phyloP scores from a whole-genome alignment of 2,329 filamentous ascomycete genomes.

The Paraconiothyrium brasiliense region DNA sequence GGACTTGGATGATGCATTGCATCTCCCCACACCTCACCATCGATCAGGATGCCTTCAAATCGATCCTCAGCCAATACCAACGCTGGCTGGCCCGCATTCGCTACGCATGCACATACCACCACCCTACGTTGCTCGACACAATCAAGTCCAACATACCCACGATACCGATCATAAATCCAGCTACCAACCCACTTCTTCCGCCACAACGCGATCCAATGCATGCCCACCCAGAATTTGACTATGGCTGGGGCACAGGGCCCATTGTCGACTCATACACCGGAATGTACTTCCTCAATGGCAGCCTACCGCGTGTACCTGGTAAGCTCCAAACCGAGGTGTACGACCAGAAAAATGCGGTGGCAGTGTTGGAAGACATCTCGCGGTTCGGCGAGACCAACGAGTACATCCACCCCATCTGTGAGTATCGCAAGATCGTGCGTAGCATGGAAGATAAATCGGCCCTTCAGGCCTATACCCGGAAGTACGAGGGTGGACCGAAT shows the following conservation, averaged over 20 bases:
- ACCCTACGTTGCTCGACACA: conserved; percentile 28
- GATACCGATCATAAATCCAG: conserved; percentile 35
- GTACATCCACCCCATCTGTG: conserved; percentile 58
- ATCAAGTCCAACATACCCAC: conserved; percentile 28
- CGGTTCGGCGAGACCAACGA: conserved; percentile 57
- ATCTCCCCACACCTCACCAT: conserved; percentile 58
- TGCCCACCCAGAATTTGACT: conserved; percentile 47
- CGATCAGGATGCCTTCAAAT: conserved; percentile 53
- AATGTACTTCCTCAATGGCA: conserved; percentile 55
- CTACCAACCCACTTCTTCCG: conserved; percentile 27
- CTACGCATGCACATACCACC: conserved; percentile 43
- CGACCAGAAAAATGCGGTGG: conserved; percentile 42
- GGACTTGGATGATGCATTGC: conserved; percentile 67
- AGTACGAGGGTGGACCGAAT: conserved; percentile 22
- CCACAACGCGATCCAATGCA: conserved; percentile 42
- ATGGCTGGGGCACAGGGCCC: conserved; percentile 60
- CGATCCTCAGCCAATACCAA: conserved; percentile 52
- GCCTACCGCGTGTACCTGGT: conserved; percentile 55
- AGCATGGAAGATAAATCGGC: conserved; percentile 36
- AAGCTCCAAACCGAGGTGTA: conserved; percentile 50
- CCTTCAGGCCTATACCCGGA: conserved; percentile 36
- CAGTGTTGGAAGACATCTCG: conserved; percentile 48
- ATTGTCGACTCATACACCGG: conserved; percentile 53
- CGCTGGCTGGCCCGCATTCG: conserved; percentile 44
- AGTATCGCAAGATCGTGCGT: conserved; percentile 37